Percentiles rank a stretch among this genome's conserved stretches.
phyloP scores from a whole-genome alignment of 164 flowering plant genomes.

The Berberis vulgaris region DNA sequence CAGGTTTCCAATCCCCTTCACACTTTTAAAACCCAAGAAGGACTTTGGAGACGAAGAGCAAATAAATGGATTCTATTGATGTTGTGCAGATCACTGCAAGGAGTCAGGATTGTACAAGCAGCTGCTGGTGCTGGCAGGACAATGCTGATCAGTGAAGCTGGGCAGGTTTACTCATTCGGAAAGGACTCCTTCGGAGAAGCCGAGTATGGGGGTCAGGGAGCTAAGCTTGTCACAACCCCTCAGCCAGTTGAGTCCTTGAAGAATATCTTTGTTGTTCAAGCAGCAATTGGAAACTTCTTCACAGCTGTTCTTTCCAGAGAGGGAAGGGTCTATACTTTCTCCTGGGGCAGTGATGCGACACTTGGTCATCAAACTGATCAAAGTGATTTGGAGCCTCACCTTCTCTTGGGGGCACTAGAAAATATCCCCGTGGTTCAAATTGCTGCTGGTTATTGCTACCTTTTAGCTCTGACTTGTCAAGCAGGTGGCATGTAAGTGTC shows the following conservation, averaged over 20 bases:
- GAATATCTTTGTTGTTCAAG: conserved; percentile 87
- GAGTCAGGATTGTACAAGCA: conserved; percentile 89
- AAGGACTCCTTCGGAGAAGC: conserved; percentile 91
- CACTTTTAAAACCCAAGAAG: not conserved
- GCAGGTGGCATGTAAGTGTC: conserved; percentile 79
- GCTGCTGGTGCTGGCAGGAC: conserved; percentile 89
- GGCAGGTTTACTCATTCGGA: conserved; percentile 83
- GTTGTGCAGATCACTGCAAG: conserved; percentile 76
- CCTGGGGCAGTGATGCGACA: conserved; percentile 84
- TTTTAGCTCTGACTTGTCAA: conserved; percentile 86
- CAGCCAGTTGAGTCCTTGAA: conserved; percentile 75
- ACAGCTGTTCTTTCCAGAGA: conserved; percentile 93
- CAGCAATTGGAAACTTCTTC: conserved; percentile 91
- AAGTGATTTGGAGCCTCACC: conserved; percentile 68
- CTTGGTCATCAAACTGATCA: conserved; percentile 91
- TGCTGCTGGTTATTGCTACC: conserved; percentile 97
- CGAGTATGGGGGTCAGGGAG: conserved; percentile 64
- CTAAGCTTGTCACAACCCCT: conserved; percentile 52
- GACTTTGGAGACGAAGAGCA: not conserved
- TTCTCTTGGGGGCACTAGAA: conserved; percentile 74
- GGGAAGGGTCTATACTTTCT: conserved; percentile 88
- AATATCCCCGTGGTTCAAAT: conserved; percentile 91
- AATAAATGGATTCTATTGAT: conserved; percentile 7
- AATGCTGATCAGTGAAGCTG: conserved; percentile 85
- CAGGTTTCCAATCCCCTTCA: conserved; percentile 41